Percentiles rank a stretch among this genome's conserved stretches.
phyloP scores from a whole-genome alignment of 495 filamentous ascomycete genomes.

The Neurospora sp. region DNA sequence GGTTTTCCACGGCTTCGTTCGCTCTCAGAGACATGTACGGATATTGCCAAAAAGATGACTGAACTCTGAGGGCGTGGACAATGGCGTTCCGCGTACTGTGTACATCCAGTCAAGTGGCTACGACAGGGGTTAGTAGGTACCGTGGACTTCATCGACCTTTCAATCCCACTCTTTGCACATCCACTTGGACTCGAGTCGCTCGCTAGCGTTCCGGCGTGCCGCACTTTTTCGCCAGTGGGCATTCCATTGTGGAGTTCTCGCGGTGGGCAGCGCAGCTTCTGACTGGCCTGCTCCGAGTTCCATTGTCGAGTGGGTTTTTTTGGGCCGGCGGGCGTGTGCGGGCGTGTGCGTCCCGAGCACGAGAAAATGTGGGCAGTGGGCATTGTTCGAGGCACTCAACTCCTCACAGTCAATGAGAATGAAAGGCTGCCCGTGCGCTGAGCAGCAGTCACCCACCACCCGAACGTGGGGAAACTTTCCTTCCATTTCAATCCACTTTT shows the following conservation, averaged over 20 bases:
- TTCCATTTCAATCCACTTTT: not conserved
- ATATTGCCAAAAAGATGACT: not conserved
- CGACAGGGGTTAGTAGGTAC: not conserved
- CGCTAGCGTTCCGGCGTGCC: not conserved
- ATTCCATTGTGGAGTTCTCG: not conserved
- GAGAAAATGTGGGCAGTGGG: constrained; percentile 2
- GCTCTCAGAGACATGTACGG: not conserved
- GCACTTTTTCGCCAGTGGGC: not conserved
- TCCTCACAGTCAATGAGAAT: not conserved
- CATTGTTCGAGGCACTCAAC: not conserved
- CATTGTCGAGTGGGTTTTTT: not conserved
- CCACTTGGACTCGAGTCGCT: not conserved
- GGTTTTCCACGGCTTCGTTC: not conserved
- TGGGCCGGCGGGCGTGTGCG: not conserved
- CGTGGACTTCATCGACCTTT: not conserved
- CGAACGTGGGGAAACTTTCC: not conserved
- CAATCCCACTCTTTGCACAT: not conserved
- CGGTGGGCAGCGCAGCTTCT: not conserved
- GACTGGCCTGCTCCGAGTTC: not conserved
- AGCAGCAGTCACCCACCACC: not conserved
- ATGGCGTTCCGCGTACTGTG: not conserved
- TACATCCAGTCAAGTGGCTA: not conserved
- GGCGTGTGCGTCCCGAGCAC: constrained; percentile 1
- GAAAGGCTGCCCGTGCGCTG: not conserved
- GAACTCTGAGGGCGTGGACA: not conserved